Evolutionary conservation across 192 early-diverging fungal species (phyloP), one percentile per base, ranked within the genome.

Genomic region (Mortierella antarctica): DNA sequence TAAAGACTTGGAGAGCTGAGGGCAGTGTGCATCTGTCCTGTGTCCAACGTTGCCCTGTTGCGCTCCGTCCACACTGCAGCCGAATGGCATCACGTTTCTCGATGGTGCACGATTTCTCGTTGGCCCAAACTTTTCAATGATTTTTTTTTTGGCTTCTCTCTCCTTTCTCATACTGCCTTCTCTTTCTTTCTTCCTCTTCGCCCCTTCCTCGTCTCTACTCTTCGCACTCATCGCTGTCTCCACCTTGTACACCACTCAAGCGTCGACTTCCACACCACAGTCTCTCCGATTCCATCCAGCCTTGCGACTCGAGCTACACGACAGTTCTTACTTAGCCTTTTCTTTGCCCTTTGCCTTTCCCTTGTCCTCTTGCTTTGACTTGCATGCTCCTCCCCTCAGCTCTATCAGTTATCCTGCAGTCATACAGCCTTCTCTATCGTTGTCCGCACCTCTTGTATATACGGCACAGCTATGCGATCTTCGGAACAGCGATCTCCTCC

Each of bases 1-100:
- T 17, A 50, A 50, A 50, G 49, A 50, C 53, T n/a, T 20, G 8
- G 15, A 8, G 54, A 55, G 17, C 13, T 55, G n/a, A 17, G 21
- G n/a, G 7, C 31, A 41, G 57, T 14, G 14, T 9, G 4, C 21
- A 13, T 46, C 13, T 61, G 42, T 40, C 42, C 41, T 17, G 13
- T 61, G 40, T 31, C 31, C 10, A 12, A n/a, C 7, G 58, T 2
- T 45, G 47, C 50, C 39, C 44, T 18, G 12, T 10, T 18, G n/a
- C 45, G 54, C 20, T 15, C 9, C 7, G 54, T 14, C 54, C 54
- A 21, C 54, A 55, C 57, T 65, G 63, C n/a, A 50, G 17, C 20
- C 6, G 63, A 13, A 18, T 65, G 50, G 11, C n/a, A 65, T 65
- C 63, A 65, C 63, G 63, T 64, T 65, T 65, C 31, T 42, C n/a